Evolutionary conservation across 371 early-diverging fungal genomes (phyloP).

Genomic region (Batkoa obscura): DNA sequence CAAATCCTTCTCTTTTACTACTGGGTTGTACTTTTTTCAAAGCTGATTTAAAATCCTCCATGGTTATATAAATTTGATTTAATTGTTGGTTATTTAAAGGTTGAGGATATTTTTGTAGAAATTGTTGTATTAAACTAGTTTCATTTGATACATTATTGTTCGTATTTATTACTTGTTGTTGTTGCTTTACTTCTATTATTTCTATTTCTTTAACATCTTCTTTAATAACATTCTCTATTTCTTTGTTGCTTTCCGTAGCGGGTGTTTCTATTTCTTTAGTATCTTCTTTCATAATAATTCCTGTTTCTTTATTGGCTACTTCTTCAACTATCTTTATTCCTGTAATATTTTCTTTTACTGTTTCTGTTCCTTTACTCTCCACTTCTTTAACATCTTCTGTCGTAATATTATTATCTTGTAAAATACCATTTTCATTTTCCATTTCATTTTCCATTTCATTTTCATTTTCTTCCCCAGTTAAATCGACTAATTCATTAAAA

Average conservation of each 20-base stretch:
- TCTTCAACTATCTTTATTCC: no score
- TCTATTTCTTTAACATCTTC: constrained; percentile 8
- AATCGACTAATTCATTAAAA: constrained; percentile 8
- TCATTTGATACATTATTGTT: constrained; percentile 14
- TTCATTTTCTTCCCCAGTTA: constrained; percentile 3
- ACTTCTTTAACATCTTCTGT: constrained; percentile 11
- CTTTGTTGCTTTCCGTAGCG: not conserved
- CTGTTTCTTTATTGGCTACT: no score
- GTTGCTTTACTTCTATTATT: not conserved
- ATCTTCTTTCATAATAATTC: no score
- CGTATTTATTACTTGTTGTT: no score
- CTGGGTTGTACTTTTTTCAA: constrained; percentile 89
- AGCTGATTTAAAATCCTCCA: constrained; percentile 80
- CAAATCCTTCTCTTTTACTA: constrained; percentile 96
- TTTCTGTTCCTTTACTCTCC: not conserved
- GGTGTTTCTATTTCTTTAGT: no score
- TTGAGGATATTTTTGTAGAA: constrained; percentile 43
- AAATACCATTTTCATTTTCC: no score
- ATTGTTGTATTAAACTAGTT: constrained; percentile 47
- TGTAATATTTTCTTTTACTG: no score
- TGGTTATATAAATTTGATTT: constrained; percentile 60
- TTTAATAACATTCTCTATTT: not conserved
- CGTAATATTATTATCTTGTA: no score
- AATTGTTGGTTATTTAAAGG: constrained; percentile 68
- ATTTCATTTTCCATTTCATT: not conserved